A percentile compares a stretch with the other conserved stretches of the same genome.
Evolutionary conservation across 1,139 yeast species (phyloP).

Genomic region (Sporopachydermia cereana): DNA sequence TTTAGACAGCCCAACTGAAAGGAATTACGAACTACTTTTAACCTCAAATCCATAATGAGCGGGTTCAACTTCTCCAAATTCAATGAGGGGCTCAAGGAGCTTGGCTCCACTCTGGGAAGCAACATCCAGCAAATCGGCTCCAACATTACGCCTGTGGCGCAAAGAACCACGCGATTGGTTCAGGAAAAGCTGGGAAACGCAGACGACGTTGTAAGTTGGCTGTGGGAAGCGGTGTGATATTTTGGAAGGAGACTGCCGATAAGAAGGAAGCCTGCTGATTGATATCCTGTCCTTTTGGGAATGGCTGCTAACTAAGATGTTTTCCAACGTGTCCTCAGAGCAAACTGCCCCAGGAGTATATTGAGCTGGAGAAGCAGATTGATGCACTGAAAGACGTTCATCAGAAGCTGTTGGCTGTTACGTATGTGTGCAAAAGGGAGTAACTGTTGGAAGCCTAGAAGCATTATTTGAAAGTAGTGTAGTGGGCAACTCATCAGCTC

Average conservation of each 20-base stretch:
- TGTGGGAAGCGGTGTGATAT: no score
- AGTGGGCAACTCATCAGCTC: no score
- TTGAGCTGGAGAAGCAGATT: conserved; percentile 61
- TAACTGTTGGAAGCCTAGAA: not conserved
- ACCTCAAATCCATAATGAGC: not conserved
- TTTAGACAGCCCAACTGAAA: no score
- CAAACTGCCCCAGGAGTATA: conserved; percentile 74
- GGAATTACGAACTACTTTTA: not conserved
- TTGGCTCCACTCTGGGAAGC: not conserved
- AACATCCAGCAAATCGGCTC: conserved; percentile 11
- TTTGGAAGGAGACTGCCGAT: no score
- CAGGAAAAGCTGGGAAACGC: conserved; percentile 73
- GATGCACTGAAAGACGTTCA: conserved; percentile 67
- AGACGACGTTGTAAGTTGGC: conserved; percentile 40
- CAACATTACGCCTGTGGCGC: conserved; percentile 51
- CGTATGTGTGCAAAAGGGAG: conserved; percentile 24
- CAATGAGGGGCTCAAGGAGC: not conserved
- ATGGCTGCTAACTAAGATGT: no score
- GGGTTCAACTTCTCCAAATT: conserved; percentile 2
- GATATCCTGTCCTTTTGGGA: no score
- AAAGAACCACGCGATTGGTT: conserved; percentile 66
- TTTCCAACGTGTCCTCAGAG: no score
- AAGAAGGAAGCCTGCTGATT: no score
- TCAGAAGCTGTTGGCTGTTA: conserved; percentile 60
- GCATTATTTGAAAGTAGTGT: no score